Evolutionary conservation across 2,329 filamentous ascomycete species (phyloP), one percentile per base, ranked within the genome.

Genomic region (Sarocladium kiliense): DNA sequence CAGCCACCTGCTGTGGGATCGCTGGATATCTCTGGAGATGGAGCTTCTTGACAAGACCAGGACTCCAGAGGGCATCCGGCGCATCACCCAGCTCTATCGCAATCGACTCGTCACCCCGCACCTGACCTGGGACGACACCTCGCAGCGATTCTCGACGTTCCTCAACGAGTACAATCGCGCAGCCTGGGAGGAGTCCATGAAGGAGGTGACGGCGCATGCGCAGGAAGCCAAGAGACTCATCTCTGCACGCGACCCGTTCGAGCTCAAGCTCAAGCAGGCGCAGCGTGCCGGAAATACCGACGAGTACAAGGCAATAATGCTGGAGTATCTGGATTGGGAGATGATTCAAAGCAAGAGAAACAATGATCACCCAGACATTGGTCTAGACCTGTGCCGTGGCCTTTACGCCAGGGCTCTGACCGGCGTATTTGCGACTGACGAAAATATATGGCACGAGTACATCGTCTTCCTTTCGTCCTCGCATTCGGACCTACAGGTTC

Each of bases 271-370:
- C 21, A 77, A 77, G 54, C 76, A 79, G 58, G 85, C 87, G 6
- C 68, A 72, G 16, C 76, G 82, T 54, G 71, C 78, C 7, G 78
- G 76, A 55, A 81, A 89, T 61, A 67, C 73, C 26, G 78, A 81
- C 11, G 76, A 75, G 3, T 76, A 87, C 56, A 77, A 76, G 62
- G 61, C 68, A 19, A 67, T 71, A 42, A 76, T 86, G 72, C 71
- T 68, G 3, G 82, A 88, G 55, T 99, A 99, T 64, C 75, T 97
- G 18, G 85, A 89, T 54, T 97, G 90, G 88, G 94, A 99, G 74
- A 80, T 86, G 63, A 76, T 71, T 18, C 82, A 85, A 64, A 77
- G 76, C 59, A 79, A 79, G 61, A 64, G 64, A 37, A 84, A 77
- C 53, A 74, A 74, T 41, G 75, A 76, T 51, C 70, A 73, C 50